These are phyloP conservation scores for Pinus taeda DNA, from an alignment of 75 land plant species.

Conservation along the genomic window DNA sequence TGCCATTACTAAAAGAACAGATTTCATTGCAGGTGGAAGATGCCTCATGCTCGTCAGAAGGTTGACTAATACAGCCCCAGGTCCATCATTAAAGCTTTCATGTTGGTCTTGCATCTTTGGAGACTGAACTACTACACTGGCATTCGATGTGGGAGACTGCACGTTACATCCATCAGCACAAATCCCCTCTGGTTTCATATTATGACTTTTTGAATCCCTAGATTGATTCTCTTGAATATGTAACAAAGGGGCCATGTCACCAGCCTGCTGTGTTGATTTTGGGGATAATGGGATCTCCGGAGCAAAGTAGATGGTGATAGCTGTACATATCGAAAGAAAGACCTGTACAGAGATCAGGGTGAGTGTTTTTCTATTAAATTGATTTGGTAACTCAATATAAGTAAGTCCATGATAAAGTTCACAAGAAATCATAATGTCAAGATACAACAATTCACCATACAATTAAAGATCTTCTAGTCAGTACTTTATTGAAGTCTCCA, in stretches of 20 bases:
- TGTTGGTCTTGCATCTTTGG: constrained; percentile 15
- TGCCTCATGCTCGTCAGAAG: constrained; percentile 80
- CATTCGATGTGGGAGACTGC: not conserved
- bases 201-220: constrained; percentile 7
- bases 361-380: not conserved
- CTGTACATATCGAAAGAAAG: constrained; percentile 72
- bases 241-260: constrained; percentile 76
- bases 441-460: too few relatives aligned
- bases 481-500: not conserved
- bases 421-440: not conserved
- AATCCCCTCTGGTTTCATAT: constrained; percentile 6
- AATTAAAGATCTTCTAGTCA: not conserved
- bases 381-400: not conserved
- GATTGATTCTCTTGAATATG: constrained; percentile 20
- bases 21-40: constrained; percentile 86
- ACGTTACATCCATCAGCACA: not conserved
- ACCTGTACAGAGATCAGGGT: constrained; percentile 40
- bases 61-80: constrained; percentile 80
- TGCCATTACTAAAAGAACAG: constrained; percentile 89
- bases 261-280: constrained; percentile 15
- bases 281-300: constrained; percentile 52
- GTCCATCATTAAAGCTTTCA: constrained; percentile 50
- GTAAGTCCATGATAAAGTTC: not conserved
- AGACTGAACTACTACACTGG: not conserved
- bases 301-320: constrained; percentile 76